phyloP scores from a whole-genome alignment of 169 alveolate genomes.

The Toxoplasma gondii region DNA sequence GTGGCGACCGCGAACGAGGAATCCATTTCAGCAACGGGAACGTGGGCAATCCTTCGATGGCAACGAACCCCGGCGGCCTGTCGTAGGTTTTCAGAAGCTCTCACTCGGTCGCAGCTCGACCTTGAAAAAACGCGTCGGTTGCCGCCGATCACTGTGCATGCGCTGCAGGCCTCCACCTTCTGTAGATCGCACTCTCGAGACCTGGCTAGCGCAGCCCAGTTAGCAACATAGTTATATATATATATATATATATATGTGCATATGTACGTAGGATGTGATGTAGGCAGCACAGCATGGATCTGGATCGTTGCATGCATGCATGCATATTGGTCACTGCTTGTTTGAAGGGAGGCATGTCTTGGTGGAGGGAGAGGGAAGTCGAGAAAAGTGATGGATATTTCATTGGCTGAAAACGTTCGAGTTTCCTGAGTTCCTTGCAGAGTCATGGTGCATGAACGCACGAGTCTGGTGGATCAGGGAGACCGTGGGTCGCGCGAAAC shows the following conservation, averaged over 20 bases:
- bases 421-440: neutral
- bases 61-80: conserved; percentile 69
- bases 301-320: neutral
- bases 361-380: too few species aligned
- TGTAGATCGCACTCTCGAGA: too few species aligned
- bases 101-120: neutral
- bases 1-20: neutral
- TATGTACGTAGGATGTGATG: neutral
- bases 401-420: neutral
- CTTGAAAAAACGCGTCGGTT: neutral
- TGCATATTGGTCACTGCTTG: too few species aligned
- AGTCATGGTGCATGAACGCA: conserved; percentile 8
- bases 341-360: too few species aligned
- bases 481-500: conserved; percentile 18
- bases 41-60: conserved; percentile 67
- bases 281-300: neutral
- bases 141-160: too few species aligned
- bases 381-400: neutral
- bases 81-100: conserved; percentile 32
- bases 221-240: too few species aligned
- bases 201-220: too few species aligned
- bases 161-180: too few species aligned
- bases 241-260: neutral
- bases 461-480: conserved; percentile 10
- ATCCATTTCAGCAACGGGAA: conserved; percentile 52